Evolutionary conservation across 805 yeast genomes (phyloP).

Genomic region (Candida bentonensis): DNA sequence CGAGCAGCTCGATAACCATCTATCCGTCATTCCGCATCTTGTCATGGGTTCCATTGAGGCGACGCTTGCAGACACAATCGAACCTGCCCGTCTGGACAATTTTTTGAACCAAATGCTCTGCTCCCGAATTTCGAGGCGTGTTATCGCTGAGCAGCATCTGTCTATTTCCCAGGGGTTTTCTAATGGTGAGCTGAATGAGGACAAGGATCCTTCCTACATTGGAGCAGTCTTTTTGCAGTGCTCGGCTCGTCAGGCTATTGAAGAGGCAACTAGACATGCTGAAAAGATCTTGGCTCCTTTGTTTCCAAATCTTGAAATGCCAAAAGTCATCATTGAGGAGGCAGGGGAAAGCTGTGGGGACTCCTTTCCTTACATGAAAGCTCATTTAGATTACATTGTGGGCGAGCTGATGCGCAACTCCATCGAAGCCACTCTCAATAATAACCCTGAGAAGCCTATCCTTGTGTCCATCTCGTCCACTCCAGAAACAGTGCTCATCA

Average conservation of each 20-base stretch:
- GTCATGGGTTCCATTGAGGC: slow-evolving; percentile 89
- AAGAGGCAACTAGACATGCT: slow-evolving; percentile 31
- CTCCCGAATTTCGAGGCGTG: slow-evolving; percentile 78
- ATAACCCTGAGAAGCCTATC: slow-evolving; percentile 41
- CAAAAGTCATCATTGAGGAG: slow-evolving; percentile 67
- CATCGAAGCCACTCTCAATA: slow-evolving; percentile 61
- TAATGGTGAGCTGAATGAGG: slow-evolving; percentile 30
- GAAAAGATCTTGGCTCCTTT: slow-evolving; percentile 13
- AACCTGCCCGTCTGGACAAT: slow-evolving; percentile 50
- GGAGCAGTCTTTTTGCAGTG: slow-evolving; percentile 79
- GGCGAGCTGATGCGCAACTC: slow-evolving; percentile 84
- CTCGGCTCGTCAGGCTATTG: slow-evolving; percentile 54
- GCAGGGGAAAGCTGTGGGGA: slow-evolving; percentile 31
- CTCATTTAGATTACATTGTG: slow-evolving; percentile 73
- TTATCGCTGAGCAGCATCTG: slow-evolving; percentile 83
- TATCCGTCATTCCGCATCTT: slow-evolving; percentile 69
- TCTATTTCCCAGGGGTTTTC: slow-evolving; percentile 56
- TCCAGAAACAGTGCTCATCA: slow-evolving; percentile 51
- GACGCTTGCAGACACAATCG: slow-evolving; percentile 40
- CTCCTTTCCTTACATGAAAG: slow-evolving; percentile 67
- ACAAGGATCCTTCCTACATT: slow-evolving; percentile 23
- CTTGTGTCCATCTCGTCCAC: slow-evolving; percentile 59
- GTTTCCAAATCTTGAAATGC: slow-evolving; percentile 50
- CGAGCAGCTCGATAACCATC: slow-evolving; percentile 56
- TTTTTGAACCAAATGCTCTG: slow-evolving; percentile 67